These are phyloP conservation scores for Fusarium nodosum DNA, from an alignment of 2,329 filamentous ascomycete species.

Conservation along the genomic window DNA sequence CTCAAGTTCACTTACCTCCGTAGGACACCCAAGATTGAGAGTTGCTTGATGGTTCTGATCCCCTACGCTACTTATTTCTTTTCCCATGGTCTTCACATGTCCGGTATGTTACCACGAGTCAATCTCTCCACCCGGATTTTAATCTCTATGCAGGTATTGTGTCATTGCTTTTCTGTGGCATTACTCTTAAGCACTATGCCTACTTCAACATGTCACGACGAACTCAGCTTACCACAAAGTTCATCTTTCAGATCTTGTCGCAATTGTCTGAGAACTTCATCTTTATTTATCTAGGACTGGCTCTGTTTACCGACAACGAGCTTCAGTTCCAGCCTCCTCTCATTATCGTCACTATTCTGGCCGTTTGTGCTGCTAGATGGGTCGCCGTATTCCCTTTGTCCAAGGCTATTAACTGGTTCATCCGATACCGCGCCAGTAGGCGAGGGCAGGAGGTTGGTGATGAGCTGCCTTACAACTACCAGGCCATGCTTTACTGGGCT, in stretches of 20 bases:
- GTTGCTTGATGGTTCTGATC: conserved; percentile 91
- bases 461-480: conserved; percentile 93
- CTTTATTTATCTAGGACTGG: conserved; percentile 97
- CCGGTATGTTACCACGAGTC: conserved; percentile 72
- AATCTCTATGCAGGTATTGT: conserved; percentile 81
- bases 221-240: conserved; percentile 97
- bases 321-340: conserved; percentile 94
- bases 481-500: conserved; percentile 99
- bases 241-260: conserved; percentile 93
- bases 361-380: conserved; percentile 93
- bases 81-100: conserved; percentile 95
- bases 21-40: conserved; percentile 95
- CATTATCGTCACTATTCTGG: conserved; percentile 91
- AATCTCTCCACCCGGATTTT: conserved; percentile 10
- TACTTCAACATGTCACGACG: conserved; percentile 99
- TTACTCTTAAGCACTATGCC: conserved; percentile 98
- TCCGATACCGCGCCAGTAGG: conserved; percentile 84
- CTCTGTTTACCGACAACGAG: conserved; percentile 90
- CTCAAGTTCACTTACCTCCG: conserved; percentile 96
- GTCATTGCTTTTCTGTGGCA: conserved; percentile 95
- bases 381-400: conserved; percentile 95
- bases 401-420: conserved; percentile 90
- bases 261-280: conserved; percentile 99
- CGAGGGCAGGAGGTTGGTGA: conserved; percentile 81
- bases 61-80: conserved; percentile 98